Percentiles rank a stretch among this genome's conserved stretches.
phyloP scores from a whole-genome alignment of 257 asterid genomes.

The Prunella vulgaris region DNA sequence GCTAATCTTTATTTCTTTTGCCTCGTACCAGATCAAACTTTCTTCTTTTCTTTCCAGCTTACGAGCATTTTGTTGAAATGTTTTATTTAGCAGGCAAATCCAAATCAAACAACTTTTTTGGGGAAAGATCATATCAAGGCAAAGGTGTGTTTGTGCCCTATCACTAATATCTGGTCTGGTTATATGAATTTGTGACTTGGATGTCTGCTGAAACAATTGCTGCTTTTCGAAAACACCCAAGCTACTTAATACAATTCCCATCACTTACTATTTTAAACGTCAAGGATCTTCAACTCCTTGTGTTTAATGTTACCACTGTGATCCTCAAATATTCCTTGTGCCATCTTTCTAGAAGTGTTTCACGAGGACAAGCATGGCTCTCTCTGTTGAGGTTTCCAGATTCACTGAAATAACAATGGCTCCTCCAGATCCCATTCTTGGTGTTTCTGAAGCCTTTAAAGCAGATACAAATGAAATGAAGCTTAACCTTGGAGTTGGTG shows the following conservation, averaged over 20 bases:
- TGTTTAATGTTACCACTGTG: no score
- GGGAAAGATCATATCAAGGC: conserved; percentile 33
- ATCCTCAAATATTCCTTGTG: no score
- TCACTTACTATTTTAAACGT: no score
- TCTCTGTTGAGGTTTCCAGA: conserved; percentile 58
- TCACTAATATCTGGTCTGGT: not conserved
- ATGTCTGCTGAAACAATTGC: no score
- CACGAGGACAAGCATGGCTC: conserved; percentile 51
- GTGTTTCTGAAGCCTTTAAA: conserved; percentile 94
- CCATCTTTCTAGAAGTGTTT: conserved; percentile 45
- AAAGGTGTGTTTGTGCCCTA: conserved; percentile 37
- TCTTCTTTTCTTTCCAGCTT: not conserved
- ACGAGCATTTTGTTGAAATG: not conserved
- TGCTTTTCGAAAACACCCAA: no score
- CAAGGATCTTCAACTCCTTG: not conserved
- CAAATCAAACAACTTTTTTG: conserved; percentile 30
- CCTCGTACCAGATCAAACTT: not conserved
- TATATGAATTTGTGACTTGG: not conserved
- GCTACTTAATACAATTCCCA: no score
- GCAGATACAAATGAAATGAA: conserved; percentile 86
- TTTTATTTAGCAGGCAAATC: conserved; percentile 36
- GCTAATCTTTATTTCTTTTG: not conserved
- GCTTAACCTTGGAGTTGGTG: conserved; percentile 97
- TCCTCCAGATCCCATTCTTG: conserved; percentile 98
- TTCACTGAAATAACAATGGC: conserved; percentile 78